Evolutionary conservation across 371 early-diverging fungal genomes (phyloP).

Genomic region (Mortierella sp.): DNA sequence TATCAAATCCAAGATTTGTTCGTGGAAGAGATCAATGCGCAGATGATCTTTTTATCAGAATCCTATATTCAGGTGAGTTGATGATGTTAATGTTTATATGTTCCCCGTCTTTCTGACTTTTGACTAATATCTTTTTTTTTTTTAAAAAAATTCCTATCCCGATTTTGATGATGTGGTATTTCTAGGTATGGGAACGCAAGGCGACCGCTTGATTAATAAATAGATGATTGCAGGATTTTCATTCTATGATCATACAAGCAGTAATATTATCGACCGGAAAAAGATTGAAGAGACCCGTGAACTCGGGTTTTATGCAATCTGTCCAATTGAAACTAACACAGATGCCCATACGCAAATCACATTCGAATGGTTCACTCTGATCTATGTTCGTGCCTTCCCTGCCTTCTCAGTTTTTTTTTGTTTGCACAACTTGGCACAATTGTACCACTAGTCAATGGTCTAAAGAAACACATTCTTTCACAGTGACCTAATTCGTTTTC

Average conservation of each 20-base stretch:
- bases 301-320: not conserved
- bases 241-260: not conserved
- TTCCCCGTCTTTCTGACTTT: not conserved
- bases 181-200: conserved; percentile 51
- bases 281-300: not conserved
- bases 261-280: not conserved
- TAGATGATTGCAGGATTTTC: not conserved
- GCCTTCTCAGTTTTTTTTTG: not conserved
- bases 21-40: conserved; percentile 94
- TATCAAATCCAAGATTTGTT: conserved; percentile 94
- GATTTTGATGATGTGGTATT: not conserved
- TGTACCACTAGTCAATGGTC: not conserved
- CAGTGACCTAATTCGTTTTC: not conserved
- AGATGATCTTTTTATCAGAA: conserved; percentile 95
- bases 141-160: not conserved
- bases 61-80: conserved; percentile 89
- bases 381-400: no score
- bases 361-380: no score
- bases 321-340: not conserved
- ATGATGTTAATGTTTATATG: not conserved
- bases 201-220: conserved; percentile 5
- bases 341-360: not conserved
- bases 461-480: not conserved
- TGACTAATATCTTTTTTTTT: not conserved
- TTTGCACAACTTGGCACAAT: no score